Base-by-base conservation (phyloP, 2,329 filamentous ascomycete genomes). In the Neophaeococcomyces aloes region DNA sequence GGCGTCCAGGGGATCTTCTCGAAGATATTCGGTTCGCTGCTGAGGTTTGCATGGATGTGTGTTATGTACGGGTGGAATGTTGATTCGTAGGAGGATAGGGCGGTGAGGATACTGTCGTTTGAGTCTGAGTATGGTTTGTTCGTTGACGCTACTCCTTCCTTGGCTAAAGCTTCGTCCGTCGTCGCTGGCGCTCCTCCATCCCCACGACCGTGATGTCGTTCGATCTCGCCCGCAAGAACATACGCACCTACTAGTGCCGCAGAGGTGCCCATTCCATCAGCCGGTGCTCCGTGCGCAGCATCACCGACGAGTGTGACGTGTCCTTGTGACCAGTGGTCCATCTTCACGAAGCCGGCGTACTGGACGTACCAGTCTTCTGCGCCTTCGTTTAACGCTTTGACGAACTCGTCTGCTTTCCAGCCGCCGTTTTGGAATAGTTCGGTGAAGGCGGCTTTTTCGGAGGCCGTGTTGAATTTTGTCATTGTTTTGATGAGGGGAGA, bases 281-380 rank as follows among this genome's bases (percentile, higher is more conserved):
- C 47, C 0, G 68, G 64, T 0, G 67, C 64, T 0, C 72, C 70
- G 51, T 68, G 71, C 0, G 60, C 74, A 2, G 76, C 71, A 48
- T 81, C 75, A 0, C 75, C 76, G 0, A 78, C 39, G 0, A 77
- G 59, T 1, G 63, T 66, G 3, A 76, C 64, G 0, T 73, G 67
- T 0, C 70, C 68, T 0, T 59, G 59, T 3, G 58, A 66, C 70
- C 66, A 75, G 4, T 49, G 50, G 0, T 63, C 54, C 42, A 70
- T 47, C 33, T 65, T 65, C 23, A 78, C 65, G 21, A 69, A 62
- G 0, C 61, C 64, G 33, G 71, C 55, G 3, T 63, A 57, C 40
- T 66, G 61, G 38, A 62, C 61, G 51, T 74, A 74, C 42, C 74
- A 72, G 49, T 74, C 66, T 50, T 63, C 45, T 38, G 60, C 30